Percentiles rank a stretch among this genome's conserved stretches.
Conservation (phyloP, 148 eudicot species). For the Agrostemma githago region DNA sequence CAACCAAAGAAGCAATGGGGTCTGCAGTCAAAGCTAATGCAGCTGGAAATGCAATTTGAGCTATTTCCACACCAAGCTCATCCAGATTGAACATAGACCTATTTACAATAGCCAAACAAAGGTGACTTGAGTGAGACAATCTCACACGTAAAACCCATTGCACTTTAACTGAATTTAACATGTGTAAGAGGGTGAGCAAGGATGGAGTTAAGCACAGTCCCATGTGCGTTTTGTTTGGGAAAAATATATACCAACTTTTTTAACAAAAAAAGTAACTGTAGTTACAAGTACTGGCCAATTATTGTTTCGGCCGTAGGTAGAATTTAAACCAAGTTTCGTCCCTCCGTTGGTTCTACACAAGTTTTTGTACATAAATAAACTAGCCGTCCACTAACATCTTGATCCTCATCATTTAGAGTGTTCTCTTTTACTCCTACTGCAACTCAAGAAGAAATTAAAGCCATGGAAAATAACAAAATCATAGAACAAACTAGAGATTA, state of each 20-base stretch:
- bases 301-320: too few relatives aligned
- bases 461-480: neutral
- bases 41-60: conserved; percentile 74
- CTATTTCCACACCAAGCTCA: conserved; percentile 66
- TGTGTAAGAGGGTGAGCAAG: too few relatives aligned
- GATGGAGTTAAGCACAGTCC: too few relatives aligned
- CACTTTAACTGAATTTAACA: neutral
- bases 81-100: conserved; percentile 54
- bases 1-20: conserved; percentile 80
- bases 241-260: too few relatives aligned
- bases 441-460: neutral
- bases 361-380: neutral
- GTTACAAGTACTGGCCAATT: too few relatives aligned
- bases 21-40: conserved; percentile 84
- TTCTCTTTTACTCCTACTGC: neutral
- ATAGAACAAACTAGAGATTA: neutral
- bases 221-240: too few relatives aligned
- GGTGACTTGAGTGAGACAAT: neutral
- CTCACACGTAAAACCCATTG: neutral
- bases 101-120: neutral
- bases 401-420: neutral
- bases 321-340: too few relatives aligned
- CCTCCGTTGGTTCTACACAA: too few relatives aligned
- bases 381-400: neutral
- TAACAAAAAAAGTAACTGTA: too few relatives aligned